Evolutionary conservation across 345 rosid species (phyloP).

Genomic region (Atalantia buxifolia): DNA sequence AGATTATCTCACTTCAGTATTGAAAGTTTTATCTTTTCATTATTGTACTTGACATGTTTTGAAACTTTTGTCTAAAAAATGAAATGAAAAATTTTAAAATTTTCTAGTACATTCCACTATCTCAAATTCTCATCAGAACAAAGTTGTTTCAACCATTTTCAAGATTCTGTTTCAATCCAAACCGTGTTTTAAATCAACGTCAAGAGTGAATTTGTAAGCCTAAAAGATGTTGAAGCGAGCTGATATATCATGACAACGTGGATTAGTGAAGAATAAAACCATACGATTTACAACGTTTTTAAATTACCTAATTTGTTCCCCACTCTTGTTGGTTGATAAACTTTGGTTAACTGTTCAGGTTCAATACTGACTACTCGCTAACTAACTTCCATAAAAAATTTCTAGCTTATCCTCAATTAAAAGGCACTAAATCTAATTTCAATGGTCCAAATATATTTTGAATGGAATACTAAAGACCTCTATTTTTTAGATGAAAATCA

Average conservation of each 20-base stretch:
- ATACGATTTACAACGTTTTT: not conserved
- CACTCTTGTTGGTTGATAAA: not conserved
- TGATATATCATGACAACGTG: not conserved
- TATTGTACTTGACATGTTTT: not conserved
- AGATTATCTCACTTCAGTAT: not conserved
- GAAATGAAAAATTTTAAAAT: not conserved
- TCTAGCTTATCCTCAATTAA: not conserved
- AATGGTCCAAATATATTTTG: not conserved
- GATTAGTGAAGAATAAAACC: not conserved
- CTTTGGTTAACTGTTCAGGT: not conserved
- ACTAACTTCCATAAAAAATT: not conserved
- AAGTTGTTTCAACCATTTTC: not conserved
- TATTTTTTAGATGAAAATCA: constrained; percentile 2
- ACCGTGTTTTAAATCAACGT: not conserved
- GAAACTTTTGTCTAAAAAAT: not conserved
- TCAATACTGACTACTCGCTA: not conserved
- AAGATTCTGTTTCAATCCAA: not conserved
- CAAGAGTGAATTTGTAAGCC: not conserved
- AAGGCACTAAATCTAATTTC: not conserved
- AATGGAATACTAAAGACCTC: not conserved
- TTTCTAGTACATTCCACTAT: not conserved
- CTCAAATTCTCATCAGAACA: not conserved
- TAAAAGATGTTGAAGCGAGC: not conserved
- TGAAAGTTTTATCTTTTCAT: not conserved
- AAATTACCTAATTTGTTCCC: not conserved